Evolutionary conservation across 192 early-diverging fungal species (phyloP).

Genomic region (Helicostylum pulchrum): DNA sequence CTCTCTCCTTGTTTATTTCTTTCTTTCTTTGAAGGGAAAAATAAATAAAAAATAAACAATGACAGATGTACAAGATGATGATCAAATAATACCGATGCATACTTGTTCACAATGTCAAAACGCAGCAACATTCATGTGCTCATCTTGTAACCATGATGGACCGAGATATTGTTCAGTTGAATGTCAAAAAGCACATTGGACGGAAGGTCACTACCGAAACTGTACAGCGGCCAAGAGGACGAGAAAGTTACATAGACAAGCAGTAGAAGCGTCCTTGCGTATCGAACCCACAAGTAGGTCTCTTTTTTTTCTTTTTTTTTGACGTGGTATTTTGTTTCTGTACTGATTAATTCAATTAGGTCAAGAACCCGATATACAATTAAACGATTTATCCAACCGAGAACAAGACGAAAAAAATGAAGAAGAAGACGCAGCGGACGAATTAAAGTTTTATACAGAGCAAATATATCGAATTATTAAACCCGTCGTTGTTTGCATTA

Average conservation of each 20-base stretch:
- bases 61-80: constrained; percentile 5
- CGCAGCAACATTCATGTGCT: constrained; percentile 35
- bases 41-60: neutral
- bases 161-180: constrained; percentile 58
- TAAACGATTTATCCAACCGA: constrained; percentile 21
- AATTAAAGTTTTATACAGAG: constrained; percentile 74
- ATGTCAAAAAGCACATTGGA: constrained; percentile 61
- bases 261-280: neutral
- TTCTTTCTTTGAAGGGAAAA: neutral
- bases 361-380: constrained; percentile 6
- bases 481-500: constrained; percentile 74
- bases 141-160: constrained; percentile 31
- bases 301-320: neutral
- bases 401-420: constrained; percentile 31
- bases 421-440: constrained; percentile 57
- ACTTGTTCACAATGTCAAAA: constrained; percentile 22
- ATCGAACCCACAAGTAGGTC: neutral
- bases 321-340: neutral
- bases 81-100: neutral
- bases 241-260: constrained; percentile 1
- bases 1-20: neutral
- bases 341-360: neutral
- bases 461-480: constrained; percentile 81
- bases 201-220: constrained; percentile 39
- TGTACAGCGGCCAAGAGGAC: constrained; percentile 40